A percentile compares a stretch with the other conserved stretches of the same genome.
Conservation (phyloP, 176 grass and related monocot genomes). For the Phoenix roebelenii region DNA sequence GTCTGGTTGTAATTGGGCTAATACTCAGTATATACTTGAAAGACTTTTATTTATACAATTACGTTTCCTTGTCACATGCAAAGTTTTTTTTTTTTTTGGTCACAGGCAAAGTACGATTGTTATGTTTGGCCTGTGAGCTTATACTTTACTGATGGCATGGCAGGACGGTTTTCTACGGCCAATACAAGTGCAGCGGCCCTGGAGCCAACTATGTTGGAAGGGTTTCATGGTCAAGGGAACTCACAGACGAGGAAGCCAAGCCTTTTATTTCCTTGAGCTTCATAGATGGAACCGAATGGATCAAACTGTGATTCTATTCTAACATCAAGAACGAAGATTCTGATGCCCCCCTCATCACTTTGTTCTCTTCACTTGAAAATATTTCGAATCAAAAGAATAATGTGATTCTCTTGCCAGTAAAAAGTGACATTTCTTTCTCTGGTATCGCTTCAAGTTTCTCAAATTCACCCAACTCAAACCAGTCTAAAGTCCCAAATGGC, state of each 20-base stretch:
- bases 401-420: no score
- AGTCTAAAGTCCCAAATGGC: no score
- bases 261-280: slow-evolving; percentile 73
- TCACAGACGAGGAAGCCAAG: slow-evolving; percentile 84
- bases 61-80: no score
- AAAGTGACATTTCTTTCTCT: no score
- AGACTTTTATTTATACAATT: no score
- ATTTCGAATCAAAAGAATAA: not conserved
- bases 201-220: slow-evolving; percentile 49
- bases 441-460: no score
- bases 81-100: no score
- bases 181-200: slow-evolving; percentile 81
- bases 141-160: not conserved
- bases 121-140: no score
- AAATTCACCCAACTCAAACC: no score
- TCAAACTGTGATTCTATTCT: slow-evolving; percentile 32
- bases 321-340: not conserved
- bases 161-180: slow-evolving; percentile 99
- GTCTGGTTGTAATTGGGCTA: no score
- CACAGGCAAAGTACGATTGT: no score
- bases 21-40: no score
- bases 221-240: slow-evolving; percentile 71
- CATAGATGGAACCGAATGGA: slow-evolving; percentile 70
- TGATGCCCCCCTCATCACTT: not conserved
- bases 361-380: slow-evolving; percentile 12